phyloP scores from a whole-genome alignment of 441 rosid genomes.

The Populus hybrid region DNA sequence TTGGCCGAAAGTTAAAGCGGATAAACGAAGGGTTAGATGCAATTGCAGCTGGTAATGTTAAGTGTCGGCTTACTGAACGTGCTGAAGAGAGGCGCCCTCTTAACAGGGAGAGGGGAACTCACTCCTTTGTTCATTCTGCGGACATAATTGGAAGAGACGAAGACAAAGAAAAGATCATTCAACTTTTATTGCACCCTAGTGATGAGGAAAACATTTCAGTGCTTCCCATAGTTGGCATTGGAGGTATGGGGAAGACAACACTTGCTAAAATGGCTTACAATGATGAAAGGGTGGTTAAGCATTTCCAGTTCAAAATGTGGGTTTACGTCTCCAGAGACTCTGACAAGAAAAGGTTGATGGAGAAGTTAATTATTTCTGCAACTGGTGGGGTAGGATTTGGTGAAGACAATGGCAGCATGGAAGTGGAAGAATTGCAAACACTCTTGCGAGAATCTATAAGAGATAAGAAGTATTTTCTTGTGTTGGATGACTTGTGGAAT shows the following conservation, averaged over 20 bases:
- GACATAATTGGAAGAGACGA: slow-evolving; percentile 5
- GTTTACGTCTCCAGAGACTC: slow-evolving; percentile 1
- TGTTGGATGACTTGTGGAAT: slow-evolving; percentile 9
- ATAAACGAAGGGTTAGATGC: too few relatives aligned
- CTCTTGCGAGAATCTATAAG: background rate
- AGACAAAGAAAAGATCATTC: slow-evolving; percentile 8
- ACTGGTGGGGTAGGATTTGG: background rate
- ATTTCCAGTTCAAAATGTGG: background rate
- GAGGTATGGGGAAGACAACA: background rate
- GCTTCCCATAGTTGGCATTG: slow-evolving; percentile 12
- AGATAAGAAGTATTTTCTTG: background rate
- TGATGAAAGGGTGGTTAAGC: background rate
- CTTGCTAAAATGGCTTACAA: slow-evolving; percentile 4
- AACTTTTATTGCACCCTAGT: background rate
- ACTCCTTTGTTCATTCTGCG: background rate
- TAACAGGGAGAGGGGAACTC: background rate
- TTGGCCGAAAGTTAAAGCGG: too few relatives aligned
- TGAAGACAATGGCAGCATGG: background rate
- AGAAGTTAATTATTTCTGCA: background rate
- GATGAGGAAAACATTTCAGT: background rate
- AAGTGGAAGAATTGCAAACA: background rate
- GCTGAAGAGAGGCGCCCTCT: background rate
- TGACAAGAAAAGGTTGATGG: background rate
- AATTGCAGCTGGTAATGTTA: too few relatives aligned
- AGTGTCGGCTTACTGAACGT: too few relatives aligned